Evolutionary conservation across 2,329 filamentous ascomycete species (phyloP), one percentile per base, ranked within the genome.

Genomic region (Xylariaceae sp.): DNA sequence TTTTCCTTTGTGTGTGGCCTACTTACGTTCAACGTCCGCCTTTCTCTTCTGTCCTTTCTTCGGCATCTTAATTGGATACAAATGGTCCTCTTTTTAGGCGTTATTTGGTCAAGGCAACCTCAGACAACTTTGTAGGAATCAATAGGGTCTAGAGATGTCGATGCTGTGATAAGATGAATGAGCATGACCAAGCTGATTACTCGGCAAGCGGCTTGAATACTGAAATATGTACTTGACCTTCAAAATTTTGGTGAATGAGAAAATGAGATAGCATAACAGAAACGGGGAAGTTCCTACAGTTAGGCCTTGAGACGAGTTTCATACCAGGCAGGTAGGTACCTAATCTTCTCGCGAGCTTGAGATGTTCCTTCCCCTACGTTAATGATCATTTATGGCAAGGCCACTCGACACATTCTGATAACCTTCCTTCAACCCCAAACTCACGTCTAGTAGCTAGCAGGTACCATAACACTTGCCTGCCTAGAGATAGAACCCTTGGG

Each of bases 31-130:
- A n/a, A 26, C 20, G 3, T 46, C 40, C 1, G 52, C 55, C 52
- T 64, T 67, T 52, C 65, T 63, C 52, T 67, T 67, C 20, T 20
- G 40, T 32, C 52, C 48, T 50, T 53, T 60, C 40, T 55, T 62
- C 20, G 57, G 20, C 65, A 67, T 67, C 12, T 3, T 57, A 41
- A 9, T 7, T 40, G 2, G 23, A 18, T 5, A 20, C 44, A 40
- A 19, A 12, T 32, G 20, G n/a, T 2, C 4, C 20, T 44, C 14
- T 40, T 18, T 12, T 5, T 29, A 37, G 2, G n/a, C 14, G 20
- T 10, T 19, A 18, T 49, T 12, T 41, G 19, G 29, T 20, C 29
- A 41, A 42, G 43, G 44, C 40, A 32, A 47, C 20, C 21, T 26
- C 42, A 42, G 18, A 44, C 26, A 44, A 40, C 21, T 40, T 20